Conservation (phyloP, 768 basidiomycete species). For the Auricularia sp. region DNA sequence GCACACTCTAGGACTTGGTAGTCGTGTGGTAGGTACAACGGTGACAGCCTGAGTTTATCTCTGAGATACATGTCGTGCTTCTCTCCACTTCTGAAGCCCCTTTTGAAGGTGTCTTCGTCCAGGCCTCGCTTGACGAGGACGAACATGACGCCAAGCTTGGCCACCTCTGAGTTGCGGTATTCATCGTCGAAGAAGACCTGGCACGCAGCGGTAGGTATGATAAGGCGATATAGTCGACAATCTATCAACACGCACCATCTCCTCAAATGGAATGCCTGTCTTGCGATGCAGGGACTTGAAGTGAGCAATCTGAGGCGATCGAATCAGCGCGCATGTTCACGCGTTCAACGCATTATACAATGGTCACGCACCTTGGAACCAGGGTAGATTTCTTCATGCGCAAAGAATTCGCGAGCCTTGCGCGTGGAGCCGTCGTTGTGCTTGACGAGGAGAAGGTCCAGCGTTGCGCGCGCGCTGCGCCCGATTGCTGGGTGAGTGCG, state of each 20-base stretch:
- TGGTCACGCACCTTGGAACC: not conserved
- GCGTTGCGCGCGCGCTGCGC: not conserved
- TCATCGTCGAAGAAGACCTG: constrained; percentile 6
- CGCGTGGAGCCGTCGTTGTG: not conserved
- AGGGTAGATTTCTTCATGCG: not conserved
- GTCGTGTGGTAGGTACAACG: too few relatives aligned
- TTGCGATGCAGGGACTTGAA: not conserved
- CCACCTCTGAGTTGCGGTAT: constrained; percentile 1
- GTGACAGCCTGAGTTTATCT: too few relatives aligned
- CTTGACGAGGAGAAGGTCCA: not conserved
- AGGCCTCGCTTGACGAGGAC: not conserved
- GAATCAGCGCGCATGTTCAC: too few relatives aligned
- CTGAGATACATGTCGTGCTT: not conserved
- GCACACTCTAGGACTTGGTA: too few relatives aligned
- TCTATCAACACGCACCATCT: not conserved
- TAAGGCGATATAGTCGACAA: not conserved
- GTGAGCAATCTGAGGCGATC: not conserved
- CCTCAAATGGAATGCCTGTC: constrained; percentile 2
- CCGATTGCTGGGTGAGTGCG: not conserved
- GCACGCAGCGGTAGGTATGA: not conserved
- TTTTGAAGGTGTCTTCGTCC: not conserved
- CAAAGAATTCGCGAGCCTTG: not conserved
- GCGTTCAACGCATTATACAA: too few relatives aligned
- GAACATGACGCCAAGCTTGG: not conserved
- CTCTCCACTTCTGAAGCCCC: not conserved